Percentiles rank a stretch among this genome's conserved stretches.
phyloP scores from a whole-genome alignment of 192 early-diverging fungal species.

The Coemansia sp. region DNA sequence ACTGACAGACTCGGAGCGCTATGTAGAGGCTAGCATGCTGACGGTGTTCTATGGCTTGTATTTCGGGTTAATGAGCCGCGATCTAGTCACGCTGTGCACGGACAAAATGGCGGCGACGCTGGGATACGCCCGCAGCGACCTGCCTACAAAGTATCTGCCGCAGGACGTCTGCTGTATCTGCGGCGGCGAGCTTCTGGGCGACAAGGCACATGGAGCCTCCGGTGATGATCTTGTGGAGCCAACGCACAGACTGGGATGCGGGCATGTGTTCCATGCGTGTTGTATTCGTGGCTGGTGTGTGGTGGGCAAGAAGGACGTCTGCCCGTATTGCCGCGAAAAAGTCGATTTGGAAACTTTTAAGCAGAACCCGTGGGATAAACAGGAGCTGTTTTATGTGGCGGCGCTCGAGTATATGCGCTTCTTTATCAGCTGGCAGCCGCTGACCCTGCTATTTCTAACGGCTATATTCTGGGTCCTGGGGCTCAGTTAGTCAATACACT shows the following conservation, averaged over 20 bases:
- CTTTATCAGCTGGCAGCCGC: slow-evolving; percentile 55
- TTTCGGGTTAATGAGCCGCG: slow-evolving; percentile 53
- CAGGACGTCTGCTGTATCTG: slow-evolving; percentile 48
- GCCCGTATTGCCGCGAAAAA: slow-evolving; percentile 57
- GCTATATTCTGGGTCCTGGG: slow-evolving; percentile 45
- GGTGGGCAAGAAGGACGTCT: slow-evolving; percentile 54
- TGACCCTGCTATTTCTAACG: slow-evolving; percentile 36
- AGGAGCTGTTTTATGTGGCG: slow-evolving; percentile 53
- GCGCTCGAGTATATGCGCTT: slow-evolving; percentile 57
- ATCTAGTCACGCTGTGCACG: slow-evolving; percentile 50
- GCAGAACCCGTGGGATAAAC: slow-evolving; percentile 55
- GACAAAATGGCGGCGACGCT: slow-evolving; percentile 53
- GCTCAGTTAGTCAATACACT: slow-evolving; percentile 21
- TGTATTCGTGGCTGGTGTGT: slow-evolving; percentile 60
- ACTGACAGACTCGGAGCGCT: slow-evolving; percentile 39
- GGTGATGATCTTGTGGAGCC: slow-evolving; percentile 27
- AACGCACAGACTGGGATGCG: slow-evolving; percentile 38
- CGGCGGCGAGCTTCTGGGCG: slow-evolving; percentile 28
- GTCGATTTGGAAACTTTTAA: slow-evolving; percentile 50
- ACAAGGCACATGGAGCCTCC: background rate
- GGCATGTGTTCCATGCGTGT: slow-evolving; percentile 54
- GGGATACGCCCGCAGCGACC: slow-evolving; percentile 30
- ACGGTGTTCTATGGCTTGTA: slow-evolving; percentile 52
- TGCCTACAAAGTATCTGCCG: slow-evolving; percentile 43
- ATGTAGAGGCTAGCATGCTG: slow-evolving; percentile 28